Conservation (phyloP, 306 rosid genomes). For the Trifolium dubium region DNA sequence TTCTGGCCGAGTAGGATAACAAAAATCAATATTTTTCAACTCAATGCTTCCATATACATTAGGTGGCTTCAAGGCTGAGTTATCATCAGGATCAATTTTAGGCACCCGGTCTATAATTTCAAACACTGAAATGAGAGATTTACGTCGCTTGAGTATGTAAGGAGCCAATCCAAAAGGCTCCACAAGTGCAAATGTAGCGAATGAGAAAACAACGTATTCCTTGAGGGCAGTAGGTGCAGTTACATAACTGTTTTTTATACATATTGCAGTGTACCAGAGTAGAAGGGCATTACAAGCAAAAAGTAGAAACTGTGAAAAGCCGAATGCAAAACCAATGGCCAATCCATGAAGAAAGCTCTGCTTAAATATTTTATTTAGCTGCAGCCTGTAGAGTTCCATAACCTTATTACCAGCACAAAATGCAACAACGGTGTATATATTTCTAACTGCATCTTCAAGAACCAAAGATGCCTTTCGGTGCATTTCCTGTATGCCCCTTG, state of each 20-base stretch:
- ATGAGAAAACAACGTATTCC: constrained; percentile 98
- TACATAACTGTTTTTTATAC: constrained; percentile 50
- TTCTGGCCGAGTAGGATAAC: constrained; percentile 98
- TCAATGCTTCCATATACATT: constrained; percentile 96
- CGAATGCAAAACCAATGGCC: constrained; percentile 97
- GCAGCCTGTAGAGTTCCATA: constrained; percentile 96
- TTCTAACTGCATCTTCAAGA: constrained; percentile 99
- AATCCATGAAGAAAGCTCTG: constrained; percentile 95
- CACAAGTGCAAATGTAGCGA: constrained; percentile 97
- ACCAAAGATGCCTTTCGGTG: constrained; percentile 98
- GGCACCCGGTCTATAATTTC: constrained; percentile 97
- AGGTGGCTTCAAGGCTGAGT: constrained; percentile 85
- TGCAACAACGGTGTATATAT: constrained; percentile 98
- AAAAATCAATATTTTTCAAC: constrained; percentile 89
- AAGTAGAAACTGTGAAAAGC: constrained; percentile 96
- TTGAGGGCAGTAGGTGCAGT: constrained; percentile 74
- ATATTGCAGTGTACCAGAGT: constrained; percentile 89
- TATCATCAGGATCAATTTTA: constrained; percentile 96
- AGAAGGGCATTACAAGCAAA: constrained; percentile 98
- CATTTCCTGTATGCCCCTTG: constrained; percentile 99
- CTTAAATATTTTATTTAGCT: constrained; percentile 85
- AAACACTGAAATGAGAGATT: constrained; percentile 93
- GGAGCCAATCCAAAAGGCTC: constrained; percentile 99
- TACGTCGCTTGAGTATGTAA: constrained; percentile 97
- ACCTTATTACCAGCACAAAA: constrained; percentile 99